Base-by-base conservation (phyloP, 2,329 filamentous ascomycete genomes). In the Penicillium palitans region DNA sequence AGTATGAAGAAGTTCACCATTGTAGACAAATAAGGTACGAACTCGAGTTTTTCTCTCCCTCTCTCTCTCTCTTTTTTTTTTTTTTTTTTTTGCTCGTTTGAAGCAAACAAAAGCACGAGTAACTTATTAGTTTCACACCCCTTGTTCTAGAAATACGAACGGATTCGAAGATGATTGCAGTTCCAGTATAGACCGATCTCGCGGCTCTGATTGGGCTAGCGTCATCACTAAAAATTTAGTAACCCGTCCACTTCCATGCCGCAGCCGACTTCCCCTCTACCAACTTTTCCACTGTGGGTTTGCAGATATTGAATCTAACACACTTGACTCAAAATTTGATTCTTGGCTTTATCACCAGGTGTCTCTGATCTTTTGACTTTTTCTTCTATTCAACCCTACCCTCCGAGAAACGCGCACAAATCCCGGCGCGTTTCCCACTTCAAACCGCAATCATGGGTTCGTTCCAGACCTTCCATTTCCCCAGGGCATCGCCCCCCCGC, bases 391-490 rank as follows among this genome's bases (percentile, higher is more conserved):
- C 49, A 45, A 62, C 40, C 65, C 60, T 68, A 66, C 66, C 63
- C 57, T 61, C 59, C 62, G 60, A 70, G 70, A 77, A 72, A 68
- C 72, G 74, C 74, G 75, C 76, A 75, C 75, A 74, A 67, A 61
- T 68, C 52, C 53, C 70, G 62, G 76, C 75, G 75, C 75, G 74
- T 74, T 74, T 74, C 66, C 66, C 64, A 57, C 63, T 69, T 66
- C 65, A 71, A 71, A 74, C 78, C 79, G 81, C 84, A 86, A 87
- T 84, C 83, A 87, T 87, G 79, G 79, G 79, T 81, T 70, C 64
- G 78, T 73, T 60, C 53, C 41, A 61, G 61, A 61, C 64, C 57
- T 61, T 53, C 51, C 49, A 55, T 45, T 12, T 40, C 17, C 39
- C 35, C 35, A 56, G 40, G 29, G 19, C 17, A 53, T 53, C 17